phyloP scores from a whole-genome alignment of 306 rosid genomes.

The Pyrus betulifolia region DNA sequence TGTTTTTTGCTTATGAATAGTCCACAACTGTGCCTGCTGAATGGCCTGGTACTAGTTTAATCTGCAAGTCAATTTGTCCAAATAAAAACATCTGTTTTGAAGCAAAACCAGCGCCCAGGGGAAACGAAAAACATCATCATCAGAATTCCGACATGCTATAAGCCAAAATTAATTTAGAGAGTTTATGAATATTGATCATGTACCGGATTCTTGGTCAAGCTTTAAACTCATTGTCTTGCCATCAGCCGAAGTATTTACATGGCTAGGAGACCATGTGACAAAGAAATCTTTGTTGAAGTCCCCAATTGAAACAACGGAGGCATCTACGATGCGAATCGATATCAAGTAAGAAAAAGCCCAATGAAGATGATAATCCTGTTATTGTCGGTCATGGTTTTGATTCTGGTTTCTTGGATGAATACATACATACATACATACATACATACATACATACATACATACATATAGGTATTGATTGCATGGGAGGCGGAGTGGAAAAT shows the following conservation, averaged over 20 bases:
- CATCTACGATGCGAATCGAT: slow-evolving; percentile 29
- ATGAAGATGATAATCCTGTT: slow-evolving; percentile 18
- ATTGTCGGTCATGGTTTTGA: slow-evolving; percentile 31
- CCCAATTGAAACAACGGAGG: slow-evolving; percentile 50
- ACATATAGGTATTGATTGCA: slow-evolving; percentile 20
- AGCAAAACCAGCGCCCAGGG: slow-evolving; percentile 73
- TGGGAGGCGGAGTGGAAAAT: slow-evolving; percentile 1
- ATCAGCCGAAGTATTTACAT: slow-evolving; percentile 68
- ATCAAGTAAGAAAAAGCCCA: slow-evolving; percentile 32
- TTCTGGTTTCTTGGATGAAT: not conserved
- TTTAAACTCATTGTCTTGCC: slow-evolving; percentile 60
- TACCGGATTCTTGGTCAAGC: slow-evolving; percentile 87
- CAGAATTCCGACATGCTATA: not conserved
- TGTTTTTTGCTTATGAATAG: slow-evolving; percentile 43
- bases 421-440: no score
- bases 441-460: no score
- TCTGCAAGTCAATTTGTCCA: slow-evolving; percentile 86
- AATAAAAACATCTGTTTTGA: slow-evolving; percentile 80
- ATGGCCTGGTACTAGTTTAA: slow-evolving; percentile 74
- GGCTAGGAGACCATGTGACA: slow-evolving; percentile 32
- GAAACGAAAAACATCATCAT: not conserved
- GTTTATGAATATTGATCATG: not conserved
- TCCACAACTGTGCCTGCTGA: slow-evolving; percentile 95
- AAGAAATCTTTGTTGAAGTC: no score
- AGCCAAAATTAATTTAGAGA: not conserved